Conservation (phyloP, 1,139 yeast species). For the Blastobotrys petasosporus region DNA sequence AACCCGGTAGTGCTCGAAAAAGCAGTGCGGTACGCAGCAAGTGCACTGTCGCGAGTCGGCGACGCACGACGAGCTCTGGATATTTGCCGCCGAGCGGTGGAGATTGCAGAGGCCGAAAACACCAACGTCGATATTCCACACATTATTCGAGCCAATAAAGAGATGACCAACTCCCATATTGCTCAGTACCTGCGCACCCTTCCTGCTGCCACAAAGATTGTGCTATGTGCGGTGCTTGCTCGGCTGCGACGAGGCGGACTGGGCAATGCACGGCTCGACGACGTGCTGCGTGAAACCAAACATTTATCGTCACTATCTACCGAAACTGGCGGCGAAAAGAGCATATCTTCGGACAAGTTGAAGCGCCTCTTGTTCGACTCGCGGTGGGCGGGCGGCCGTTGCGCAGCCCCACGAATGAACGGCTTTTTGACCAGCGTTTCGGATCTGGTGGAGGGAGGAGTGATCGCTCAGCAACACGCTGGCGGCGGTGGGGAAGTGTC, state of each 20-base stretch:
- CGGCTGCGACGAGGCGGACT: conserved; percentile 62
- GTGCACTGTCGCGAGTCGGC: conserved; percentile 95
- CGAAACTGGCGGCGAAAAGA: conserved; percentile 14
- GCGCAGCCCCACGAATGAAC: conserved; percentile 30
- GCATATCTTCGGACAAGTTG: conserved; percentile 14
- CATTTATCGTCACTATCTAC: conserved; percentile 38
- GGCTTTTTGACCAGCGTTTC: conserved; percentile 51
- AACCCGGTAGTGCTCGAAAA: conserved; percentile 52
- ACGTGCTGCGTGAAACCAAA: conserved; percentile 70
- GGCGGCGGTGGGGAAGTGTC: conserved; percentile 54
- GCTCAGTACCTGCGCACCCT: conserved; percentile 52
- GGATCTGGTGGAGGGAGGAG: conserved; percentile 74
- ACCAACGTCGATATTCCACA: conserved; percentile 62
- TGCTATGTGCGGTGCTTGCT: conserved; percentile 60
- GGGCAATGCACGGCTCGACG: conserved; percentile 69
- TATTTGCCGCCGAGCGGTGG: conserved; percentile 85
- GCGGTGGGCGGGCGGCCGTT: background rate
- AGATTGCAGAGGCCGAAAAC: conserved; percentile 57
- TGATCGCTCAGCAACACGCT: conserved; percentile 59
- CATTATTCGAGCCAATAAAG: conserved; percentile 71
- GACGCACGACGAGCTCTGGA: conserved; percentile 93
- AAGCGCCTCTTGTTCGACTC: conserved; percentile 18
- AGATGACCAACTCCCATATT: conserved; percentile 71
- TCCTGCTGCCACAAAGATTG: conserved; percentile 64
- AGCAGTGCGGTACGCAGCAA: conserved; percentile 85